phyloP scores from a whole-genome alignment of 495 filamentous ascomycete species.

The Penicilliopsis zonata region DNA sequence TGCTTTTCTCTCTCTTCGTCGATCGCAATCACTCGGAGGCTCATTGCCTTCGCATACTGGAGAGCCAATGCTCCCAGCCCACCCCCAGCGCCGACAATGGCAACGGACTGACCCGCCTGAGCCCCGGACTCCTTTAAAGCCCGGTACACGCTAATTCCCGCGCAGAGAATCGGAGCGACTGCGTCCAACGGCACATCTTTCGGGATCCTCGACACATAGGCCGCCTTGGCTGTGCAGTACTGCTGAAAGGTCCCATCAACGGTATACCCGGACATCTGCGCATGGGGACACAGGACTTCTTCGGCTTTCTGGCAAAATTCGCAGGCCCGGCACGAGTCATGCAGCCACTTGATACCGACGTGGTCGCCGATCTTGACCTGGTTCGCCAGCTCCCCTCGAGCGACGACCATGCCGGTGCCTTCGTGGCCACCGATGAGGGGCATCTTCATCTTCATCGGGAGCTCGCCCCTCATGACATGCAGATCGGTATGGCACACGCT shows the following conservation, averaged over 20 bases:
- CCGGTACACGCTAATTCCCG: conserved; percentile 79
- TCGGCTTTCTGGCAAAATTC: conserved; percentile 52
- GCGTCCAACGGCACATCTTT: conserved; percentile 56
- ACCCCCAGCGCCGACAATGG: conserved; percentile 72
- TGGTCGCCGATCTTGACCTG: conserved; percentile 57
- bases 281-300: conserved; percentile 53
- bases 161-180: conserved; percentile 63
- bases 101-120: conserved; percentile 56
- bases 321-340: conserved; percentile 56
- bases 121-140: conserved; percentile 66
- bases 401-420: conserved; percentile 66
- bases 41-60: conserved; percentile 78
- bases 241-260: conserved; percentile 76
- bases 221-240: conserved; percentile 67
- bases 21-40: conserved; percentile 57
- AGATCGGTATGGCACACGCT: conserved; percentile 75
- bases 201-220: conserved; percentile 60
- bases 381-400: conserved; percentile 50
- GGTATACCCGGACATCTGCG: conserved; percentile 60
- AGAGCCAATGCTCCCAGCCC: conserved; percentile 64
- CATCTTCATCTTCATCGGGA: conserved; percentile 60
- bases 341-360: conserved; percentile 69
- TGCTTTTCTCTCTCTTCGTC: conserved; percentile 64
- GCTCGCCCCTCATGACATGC: conserved; percentile 67
- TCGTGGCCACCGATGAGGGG: conserved; percentile 74